Conservation (phyloP, 2,329 filamentous ascomycete genomes). For the Aspergillus sclerotialis region DNA sequence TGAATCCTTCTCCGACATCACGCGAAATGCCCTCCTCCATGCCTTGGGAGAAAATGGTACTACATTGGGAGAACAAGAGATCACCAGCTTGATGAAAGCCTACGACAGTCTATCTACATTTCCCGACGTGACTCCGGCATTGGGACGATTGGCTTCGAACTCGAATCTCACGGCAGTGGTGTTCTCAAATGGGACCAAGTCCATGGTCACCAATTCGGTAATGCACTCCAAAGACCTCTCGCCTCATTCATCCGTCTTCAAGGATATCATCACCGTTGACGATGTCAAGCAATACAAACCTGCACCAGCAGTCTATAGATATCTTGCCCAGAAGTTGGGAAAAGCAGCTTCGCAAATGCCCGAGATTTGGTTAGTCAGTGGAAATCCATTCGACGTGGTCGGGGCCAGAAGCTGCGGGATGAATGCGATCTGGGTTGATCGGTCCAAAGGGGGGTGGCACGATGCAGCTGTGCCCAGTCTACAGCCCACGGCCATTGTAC, state of each 20-base stretch:
- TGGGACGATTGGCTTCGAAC: slow-evolving; percentile 42
- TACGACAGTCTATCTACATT: slow-evolving; percentile 62
- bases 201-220: slow-evolving; percentile 58
- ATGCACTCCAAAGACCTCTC: slow-evolving; percentile 50
- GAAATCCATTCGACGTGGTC: slow-evolving; percentile 67
- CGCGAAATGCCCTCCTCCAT: slow-evolving; percentile 55
- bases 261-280: slow-evolving; percentile 57
- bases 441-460: slow-evolving; percentile 56
- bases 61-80: slow-evolving; percentile 38
- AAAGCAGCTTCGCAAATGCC: slow-evolving; percentile 37
- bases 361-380: slow-evolving; percentile 61
- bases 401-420: slow-evolving; percentile 58
- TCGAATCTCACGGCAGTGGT: slow-evolving; percentile 48
- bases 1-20: slow-evolving; percentile 57
- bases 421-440: slow-evolving; percentile 61
- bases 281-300: slow-evolving; percentile 58
- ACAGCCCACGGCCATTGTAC: slow-evolving; percentile 49
- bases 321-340: slow-evolving; percentile 48
- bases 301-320: slow-evolving; percentile 52
- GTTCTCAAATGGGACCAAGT: slow-evolving; percentile 63
- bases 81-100: slow-evolving; percentile 50
- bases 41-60: slow-evolving; percentile 54
- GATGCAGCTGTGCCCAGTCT: slow-evolving; percentile 50
- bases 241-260: slow-evolving; percentile 43
- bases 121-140: slow-evolving; percentile 52